Evolutionary conservation across 805 yeast species (phyloP).

Genomic region (Starmerella davenportii): DNA sequence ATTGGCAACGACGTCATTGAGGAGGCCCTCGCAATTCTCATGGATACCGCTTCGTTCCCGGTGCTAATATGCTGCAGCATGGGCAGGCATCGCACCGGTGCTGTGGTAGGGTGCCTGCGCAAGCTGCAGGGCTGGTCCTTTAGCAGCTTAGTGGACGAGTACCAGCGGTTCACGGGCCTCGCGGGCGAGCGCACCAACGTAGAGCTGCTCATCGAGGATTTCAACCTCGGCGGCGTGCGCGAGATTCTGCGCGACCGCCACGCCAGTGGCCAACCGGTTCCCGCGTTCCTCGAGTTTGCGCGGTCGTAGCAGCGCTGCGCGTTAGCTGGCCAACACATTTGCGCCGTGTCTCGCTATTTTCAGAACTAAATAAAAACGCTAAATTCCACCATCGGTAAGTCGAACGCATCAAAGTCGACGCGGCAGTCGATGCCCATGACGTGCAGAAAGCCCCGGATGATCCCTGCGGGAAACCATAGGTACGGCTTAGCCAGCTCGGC

Average conservation of each 20-base stretch:
- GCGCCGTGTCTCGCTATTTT: not conserved
- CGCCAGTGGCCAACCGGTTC: slow-evolving; percentile 4
- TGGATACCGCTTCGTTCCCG: slow-evolving; percentile 61
- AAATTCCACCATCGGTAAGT: slow-evolving; percentile 53
- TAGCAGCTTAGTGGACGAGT: slow-evolving; percentile 88
- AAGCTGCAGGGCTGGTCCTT: slow-evolving; percentile 94
- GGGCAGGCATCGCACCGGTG: slow-evolving; percentile 97
- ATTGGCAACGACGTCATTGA: slow-evolving; percentile 65
- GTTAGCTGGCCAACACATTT: too few relatives aligned
- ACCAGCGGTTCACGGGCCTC: slow-evolving; percentile 81
- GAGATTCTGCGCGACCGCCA: not conserved
- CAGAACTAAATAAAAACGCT: slow-evolving; percentile 30
- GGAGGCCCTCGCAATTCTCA: slow-evolving; percentile 59
- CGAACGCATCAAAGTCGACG: slow-evolving; percentile 45
- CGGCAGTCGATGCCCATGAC: slow-evolving; percentile 50
- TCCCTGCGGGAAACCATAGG: slow-evolving; percentile 58
- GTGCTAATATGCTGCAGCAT: slow-evolving; percentile 87
- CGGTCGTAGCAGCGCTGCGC: not conserved
- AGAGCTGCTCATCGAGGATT: slow-evolving; percentile 69
- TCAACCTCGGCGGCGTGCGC: slow-evolving; percentile 30
- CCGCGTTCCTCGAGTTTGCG: slow-evolving; percentile 8
- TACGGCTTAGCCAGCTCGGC: slow-evolving; percentile 27
- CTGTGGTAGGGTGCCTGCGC: slow-evolving; percentile 84
- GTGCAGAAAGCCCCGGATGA: slow-evolving; percentile 52
- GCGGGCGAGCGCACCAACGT: slow-evolving; percentile 85